Evolutionary conservation across 1,284 basidiomycete species (phyloP), one percentile per base, ranked within the genome.

Genomic region (Rhodotorula glutinis): DNA sequence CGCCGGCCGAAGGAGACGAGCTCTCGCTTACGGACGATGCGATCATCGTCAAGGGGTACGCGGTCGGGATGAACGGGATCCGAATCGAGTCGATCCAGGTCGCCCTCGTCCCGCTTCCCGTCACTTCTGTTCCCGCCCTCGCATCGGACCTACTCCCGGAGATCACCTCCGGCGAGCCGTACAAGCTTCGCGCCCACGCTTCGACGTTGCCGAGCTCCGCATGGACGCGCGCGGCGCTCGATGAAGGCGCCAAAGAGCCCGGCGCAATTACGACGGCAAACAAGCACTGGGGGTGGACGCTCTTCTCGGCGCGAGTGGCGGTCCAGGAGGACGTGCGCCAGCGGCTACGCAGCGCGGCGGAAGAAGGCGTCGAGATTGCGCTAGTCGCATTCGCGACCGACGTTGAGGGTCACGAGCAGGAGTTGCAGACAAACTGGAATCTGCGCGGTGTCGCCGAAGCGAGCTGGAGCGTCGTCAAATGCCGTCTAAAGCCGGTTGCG

Each of bases 281-380:
- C 41, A 61, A 66, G 38, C 43, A 62, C 29, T 74, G 68, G 68
- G 57, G 59, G 7, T 74, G 73, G 73, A 74, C 70, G 44, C 49
- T 70, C 5, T 74, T 57, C 30, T 44, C 47, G 1, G 58, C 66
- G 2, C 5, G 23, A 13, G 21, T 67, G 0, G 21, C 53, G 10
- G 13, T 67, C 17, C n/a, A 53, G 30, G 17, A 23, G 2, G 62
- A 63, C 16, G 21, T 53, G 1, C 13, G 30, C 5, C 23, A 60
- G 7, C 33, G 44, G 5, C 29, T 56, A 5, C 27, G n/a, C 1
- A 16, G 57, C 19, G 14, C 25, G 1, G 33, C 40, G 1, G 57
- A 46, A 10, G 54, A 43, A 7, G 43, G 59, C 2, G 43, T 43
- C 14, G n/a, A 64, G 17, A 52, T 70, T 0, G 65, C 66, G 16